Conservation (phyloP, 495 filamentous ascomycete species). For the Neurospora africana region DNA sequence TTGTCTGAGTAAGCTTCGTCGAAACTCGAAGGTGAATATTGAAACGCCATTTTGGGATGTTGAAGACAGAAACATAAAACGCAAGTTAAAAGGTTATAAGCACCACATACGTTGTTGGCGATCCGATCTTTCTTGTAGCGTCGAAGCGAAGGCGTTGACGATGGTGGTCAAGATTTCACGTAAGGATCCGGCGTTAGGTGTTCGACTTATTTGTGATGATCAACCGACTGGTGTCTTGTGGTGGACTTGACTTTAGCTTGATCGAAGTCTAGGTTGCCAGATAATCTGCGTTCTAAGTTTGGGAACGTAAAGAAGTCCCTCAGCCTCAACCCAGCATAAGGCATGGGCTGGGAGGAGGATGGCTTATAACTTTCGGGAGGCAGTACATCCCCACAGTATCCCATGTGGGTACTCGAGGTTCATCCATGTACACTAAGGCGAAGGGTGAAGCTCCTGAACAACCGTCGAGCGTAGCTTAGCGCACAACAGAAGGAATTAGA, state of each 20-base stretch:
- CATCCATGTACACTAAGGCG: neutral
- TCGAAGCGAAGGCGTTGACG: neutral
- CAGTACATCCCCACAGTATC: constrained; percentile 22
- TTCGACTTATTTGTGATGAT: constrained; percentile 19
- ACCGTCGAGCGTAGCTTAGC: neutral
- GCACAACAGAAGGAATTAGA: neutral
- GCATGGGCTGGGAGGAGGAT: constrained; percentile 18
- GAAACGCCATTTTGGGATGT: constrained; percentile 21
- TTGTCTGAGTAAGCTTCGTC: constrained; percentile 36
- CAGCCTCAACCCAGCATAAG: constrained; percentile 22
- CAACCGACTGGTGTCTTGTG: neutral
- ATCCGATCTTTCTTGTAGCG: neutral
- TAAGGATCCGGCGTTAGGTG: neutral
- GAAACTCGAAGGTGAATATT: constrained; percentile 19
- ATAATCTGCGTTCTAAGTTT: constrained; percentile 20
- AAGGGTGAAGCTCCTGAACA: neutral
- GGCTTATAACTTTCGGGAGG: constrained; percentile 22
- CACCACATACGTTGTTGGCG: constrained; percentile 21
- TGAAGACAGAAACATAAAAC: constrained; percentile 2
- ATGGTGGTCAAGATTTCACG: constrained; percentile 1
- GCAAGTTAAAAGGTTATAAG: constrained; percentile 7
- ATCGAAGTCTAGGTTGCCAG: neutral
- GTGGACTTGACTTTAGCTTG: neutral
- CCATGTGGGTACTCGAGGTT: neutral
- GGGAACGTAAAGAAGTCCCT: constrained; percentile 18